These are phyloP conservation scores for Ambrosiella xylebori DNA, from an alignment of 2,329 filamentous ascomycete species.

Conservation along the genomic window DNA sequence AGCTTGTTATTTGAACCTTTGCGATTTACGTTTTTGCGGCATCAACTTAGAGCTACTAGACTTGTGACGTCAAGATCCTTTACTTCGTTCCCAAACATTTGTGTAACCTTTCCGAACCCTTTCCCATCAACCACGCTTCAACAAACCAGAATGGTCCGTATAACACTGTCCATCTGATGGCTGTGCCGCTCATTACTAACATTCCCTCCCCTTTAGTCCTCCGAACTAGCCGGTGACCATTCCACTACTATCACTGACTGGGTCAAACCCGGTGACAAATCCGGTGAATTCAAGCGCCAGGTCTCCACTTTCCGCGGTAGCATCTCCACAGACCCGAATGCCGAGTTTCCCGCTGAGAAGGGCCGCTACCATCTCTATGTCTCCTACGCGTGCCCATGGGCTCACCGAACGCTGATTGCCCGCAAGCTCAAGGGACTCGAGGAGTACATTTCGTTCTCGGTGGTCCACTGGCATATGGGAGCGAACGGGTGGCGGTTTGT, in stretches of 20 bases:
- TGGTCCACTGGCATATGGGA: conserved; percentile 83
- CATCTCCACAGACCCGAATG: conserved; percentile 54
- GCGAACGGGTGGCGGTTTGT: conserved; percentile 62
- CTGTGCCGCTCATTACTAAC: not conserved
- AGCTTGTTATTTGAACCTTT: too few species aligned
- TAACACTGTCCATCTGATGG: not conserved
- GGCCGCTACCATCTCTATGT: conserved; percentile 89
- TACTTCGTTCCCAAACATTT: too few species aligned
- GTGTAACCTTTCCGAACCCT: too few species aligned
- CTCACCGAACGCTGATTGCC: conserved; percentile 72
- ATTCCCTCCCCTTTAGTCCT: not conserved
- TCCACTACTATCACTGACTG: conserved; percentile 52
- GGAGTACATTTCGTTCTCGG: conserved; percentile 59
- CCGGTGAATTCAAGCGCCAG: conserved; percentile 86
- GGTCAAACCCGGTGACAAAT: conserved; percentile 60
- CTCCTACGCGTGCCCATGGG: conserved; percentile 90
- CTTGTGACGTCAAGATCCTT: too few species aligned
- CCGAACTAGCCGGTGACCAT: not conserved
- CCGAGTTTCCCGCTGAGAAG: conserved; percentile 69
- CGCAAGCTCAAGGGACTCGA: conserved; percentile 84
- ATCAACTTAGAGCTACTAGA: too few species aligned
- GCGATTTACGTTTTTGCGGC: too few species aligned
- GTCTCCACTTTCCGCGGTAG: conserved; percentile 65
- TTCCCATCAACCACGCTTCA: not conserved
- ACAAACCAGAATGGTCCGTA: not conserved